Conservation (phyloP, 306 rosid genomes). For the Chamaecrista fasciculata region DNA sequence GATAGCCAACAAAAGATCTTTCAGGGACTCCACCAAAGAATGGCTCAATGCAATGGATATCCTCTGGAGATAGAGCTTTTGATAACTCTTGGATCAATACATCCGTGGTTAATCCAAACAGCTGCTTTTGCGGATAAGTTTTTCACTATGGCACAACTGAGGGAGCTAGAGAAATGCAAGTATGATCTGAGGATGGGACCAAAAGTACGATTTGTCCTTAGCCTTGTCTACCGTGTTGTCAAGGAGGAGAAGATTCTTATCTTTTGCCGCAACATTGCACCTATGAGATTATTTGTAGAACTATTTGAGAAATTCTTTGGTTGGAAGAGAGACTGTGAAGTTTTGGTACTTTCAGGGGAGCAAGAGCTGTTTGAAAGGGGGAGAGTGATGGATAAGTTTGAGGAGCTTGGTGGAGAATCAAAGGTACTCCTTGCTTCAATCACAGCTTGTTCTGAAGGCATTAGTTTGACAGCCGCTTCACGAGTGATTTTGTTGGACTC, state of each 20-base stretch:
- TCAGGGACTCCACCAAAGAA: slow-evolving; percentile 49
- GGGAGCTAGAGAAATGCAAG: slow-evolving; percentile 62
- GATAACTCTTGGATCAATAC: slow-evolving; percentile 95
- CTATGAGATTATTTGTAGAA: slow-evolving; percentile 64
- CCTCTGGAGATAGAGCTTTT: slow-evolving; percentile 88
- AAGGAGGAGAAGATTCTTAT: slow-evolving; percentile 74
- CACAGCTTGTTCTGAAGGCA: slow-evolving; percentile 95
- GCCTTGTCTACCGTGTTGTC: slow-evolving; percentile 69
- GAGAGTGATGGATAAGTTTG: slow-evolving; percentile 81
- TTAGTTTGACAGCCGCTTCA: slow-evolving; percentile 94
- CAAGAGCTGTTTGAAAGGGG: slow-evolving; percentile 90
- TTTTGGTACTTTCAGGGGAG: slow-evolving; percentile 79
- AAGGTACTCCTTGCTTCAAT: slow-evolving; percentile 92
- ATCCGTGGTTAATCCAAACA: slow-evolving; percentile 86
- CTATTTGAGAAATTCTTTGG: slow-evolving; percentile 72
- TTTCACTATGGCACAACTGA: slow-evolving; percentile 40
- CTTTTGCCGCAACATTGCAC: slow-evolving; percentile 96
- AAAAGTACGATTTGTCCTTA: slow-evolving; percentile 78
- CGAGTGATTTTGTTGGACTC: slow-evolving; percentile 87
- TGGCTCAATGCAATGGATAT: slow-evolving; percentile 60
- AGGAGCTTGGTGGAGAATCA: slow-evolving; percentile 67
- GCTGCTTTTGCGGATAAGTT: slow-evolving; percentile 70
- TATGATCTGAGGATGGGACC: slow-evolving; percentile 75
- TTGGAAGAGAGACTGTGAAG: slow-evolving; percentile 72
- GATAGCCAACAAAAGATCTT: slow-evolving; percentile 69